Conservation (phyloP, 805 yeast genomes). For the Candida vartiovaarae region DNA sequence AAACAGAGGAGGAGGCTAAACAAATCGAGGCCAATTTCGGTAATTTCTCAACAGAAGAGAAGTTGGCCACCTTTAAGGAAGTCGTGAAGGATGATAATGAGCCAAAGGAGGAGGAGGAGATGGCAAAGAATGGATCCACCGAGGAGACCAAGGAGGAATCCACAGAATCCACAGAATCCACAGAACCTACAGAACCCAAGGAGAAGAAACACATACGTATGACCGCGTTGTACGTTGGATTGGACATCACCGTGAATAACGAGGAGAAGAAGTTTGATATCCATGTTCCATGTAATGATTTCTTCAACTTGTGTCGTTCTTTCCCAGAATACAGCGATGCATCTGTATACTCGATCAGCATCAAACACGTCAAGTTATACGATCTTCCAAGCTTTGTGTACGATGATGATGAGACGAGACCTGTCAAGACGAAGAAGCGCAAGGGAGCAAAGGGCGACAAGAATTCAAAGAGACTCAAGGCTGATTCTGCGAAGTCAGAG, state of each 20-base stretch:
- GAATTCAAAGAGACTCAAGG: slow-evolving; percentile 28
- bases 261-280: slow-evolving; percentile 67
- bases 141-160: background rate
- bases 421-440: slow-evolving; percentile 53
- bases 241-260: slow-evolving; percentile 35
- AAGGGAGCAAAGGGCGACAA: slow-evolving; percentile 30
- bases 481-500: slow-evolving; percentile 12
- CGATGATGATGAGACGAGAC: slow-evolving; percentile 70
- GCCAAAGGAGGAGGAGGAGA: slow-evolving; percentile 13
- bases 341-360: slow-evolving; percentile 45
- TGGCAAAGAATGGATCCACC: background rate
- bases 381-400: slow-evolving; percentile 85
- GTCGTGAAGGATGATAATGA: slow-evolving; percentile 29
- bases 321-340: slow-evolving; percentile 63
- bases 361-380: slow-evolving; percentile 67
- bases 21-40: slow-evolving; percentile 59
- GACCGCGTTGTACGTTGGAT: slow-evolving; percentile 76
- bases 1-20: slow-evolving; percentile 47
- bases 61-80: slow-evolving; percentile 27
- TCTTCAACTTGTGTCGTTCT: slow-evolving; percentile 69
- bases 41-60: slow-evolving; percentile 45
- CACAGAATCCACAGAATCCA: slow-evolving; percentile 6
- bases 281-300: slow-evolving; percentile 86
- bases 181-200: no score
- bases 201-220: slow-evolving; percentile 40